These are phyloP conservation scores for Botrytis pseudocinerea DNA, from an alignment of 2,329 filamentous ascomycete species.

Conservation along the genomic window DNA sequence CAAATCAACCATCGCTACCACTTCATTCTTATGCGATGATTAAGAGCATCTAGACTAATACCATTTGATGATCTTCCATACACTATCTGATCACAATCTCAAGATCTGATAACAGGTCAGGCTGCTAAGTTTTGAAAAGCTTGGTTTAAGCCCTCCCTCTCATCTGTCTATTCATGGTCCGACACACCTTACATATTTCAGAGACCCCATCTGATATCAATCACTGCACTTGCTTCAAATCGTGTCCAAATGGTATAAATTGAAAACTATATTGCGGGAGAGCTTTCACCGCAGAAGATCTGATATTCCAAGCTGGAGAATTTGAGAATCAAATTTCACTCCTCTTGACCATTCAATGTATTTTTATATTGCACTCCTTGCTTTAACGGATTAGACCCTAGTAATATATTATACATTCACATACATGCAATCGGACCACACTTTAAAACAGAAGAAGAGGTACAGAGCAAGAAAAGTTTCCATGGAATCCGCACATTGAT, in stretches of 20 bases:
- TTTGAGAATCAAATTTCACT: background rate
- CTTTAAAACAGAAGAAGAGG: background rate
- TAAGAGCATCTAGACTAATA: too few relatives aligned
- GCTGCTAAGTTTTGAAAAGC: too few relatives aligned
- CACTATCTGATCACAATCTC: background rate
- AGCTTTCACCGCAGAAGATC: background rate
- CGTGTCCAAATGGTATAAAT: background rate
- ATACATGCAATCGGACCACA: background rate
- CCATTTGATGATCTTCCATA: too few relatives aligned
- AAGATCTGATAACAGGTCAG: background rate
- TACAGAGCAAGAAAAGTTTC: background rate
- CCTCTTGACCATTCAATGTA: accelerated
- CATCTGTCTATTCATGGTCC: accelerated
- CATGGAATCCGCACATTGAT: background rate
- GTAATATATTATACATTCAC: background rate
- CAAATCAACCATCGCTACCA: background rate
- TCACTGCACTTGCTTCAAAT: too few relatives aligned
- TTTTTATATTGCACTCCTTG: accelerated
- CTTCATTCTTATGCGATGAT: background rate
- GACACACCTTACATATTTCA: background rate
- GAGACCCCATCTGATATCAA: background rate
- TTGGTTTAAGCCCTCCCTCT: too few relatives aligned
- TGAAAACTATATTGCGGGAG: background rate
- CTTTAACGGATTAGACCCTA: too few relatives aligned
- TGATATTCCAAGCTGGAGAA: background rate